phyloP scores from a whole-genome alignment of 2,329 filamentous ascomycete genomes.

The Colletotrichum siamense region DNA sequence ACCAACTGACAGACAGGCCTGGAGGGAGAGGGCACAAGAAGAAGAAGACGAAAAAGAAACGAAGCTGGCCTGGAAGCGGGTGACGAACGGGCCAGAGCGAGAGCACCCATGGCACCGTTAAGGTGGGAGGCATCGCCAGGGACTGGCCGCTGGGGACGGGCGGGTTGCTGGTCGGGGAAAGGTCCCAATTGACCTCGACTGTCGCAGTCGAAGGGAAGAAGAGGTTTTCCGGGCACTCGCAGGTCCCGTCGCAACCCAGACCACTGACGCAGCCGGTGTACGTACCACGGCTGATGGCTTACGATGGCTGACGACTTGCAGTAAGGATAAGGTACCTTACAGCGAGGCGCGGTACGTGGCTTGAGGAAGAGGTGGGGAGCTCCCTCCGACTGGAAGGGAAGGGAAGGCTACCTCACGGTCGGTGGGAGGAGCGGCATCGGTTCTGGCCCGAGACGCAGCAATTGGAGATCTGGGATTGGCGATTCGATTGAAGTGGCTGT shows the following conservation, averaged over 20 bases:
- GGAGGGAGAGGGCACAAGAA: neutral
- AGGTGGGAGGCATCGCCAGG: neutral
- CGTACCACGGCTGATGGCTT: neutral
- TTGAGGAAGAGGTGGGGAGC: neutral
- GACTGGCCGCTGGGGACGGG: neutral
- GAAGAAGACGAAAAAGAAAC: neutral
- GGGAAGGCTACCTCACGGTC: neutral
- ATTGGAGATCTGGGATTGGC: neutral
- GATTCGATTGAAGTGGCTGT: neutral
- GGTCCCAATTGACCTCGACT: neutral
- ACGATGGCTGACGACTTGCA: neutral
- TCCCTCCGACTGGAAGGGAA: neutral
- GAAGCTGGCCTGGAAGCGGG: neutral
- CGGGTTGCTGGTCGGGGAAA: neutral
- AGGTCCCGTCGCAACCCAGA: neutral
- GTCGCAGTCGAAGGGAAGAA: neutral
- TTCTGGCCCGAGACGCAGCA: neutral
- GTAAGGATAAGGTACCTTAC: neutral
- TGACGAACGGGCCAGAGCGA: neutral
- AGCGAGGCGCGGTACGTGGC: neutral
- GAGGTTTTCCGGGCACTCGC: neutral
- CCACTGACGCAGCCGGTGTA: neutral
- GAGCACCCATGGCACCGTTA: neutral
- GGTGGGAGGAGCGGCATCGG: neutral
- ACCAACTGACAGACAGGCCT: neutral